Conservation (phyloP, 306 rosid species). For the Quercus gilva region DNA sequence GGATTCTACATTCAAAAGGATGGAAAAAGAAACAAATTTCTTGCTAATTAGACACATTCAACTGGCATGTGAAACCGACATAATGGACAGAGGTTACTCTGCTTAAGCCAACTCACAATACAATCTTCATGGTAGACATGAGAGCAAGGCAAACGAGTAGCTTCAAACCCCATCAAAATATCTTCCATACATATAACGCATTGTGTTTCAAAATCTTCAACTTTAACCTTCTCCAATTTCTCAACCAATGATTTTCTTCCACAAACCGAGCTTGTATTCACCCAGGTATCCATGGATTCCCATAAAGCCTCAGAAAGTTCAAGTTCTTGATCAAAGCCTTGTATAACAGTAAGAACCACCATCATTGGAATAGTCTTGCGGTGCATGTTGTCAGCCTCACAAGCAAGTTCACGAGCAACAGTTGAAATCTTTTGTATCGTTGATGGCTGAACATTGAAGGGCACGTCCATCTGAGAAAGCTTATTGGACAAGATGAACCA, state of each 20-base stretch:
- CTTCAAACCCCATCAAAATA: slow-evolving; percentile 4
- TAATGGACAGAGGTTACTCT: background rate
- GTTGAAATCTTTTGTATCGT: slow-evolving; percentile 1
- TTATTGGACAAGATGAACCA: background rate
- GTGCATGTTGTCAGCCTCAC: background rate
- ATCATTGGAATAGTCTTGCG: slow-evolving; percentile 6
- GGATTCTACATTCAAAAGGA: background rate
- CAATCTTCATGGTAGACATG: slow-evolving; percentile 12
- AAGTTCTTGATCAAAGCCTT: background rate
- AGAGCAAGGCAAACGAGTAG: slow-evolving; percentile 3
- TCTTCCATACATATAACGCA: slow-evolving; percentile 13
- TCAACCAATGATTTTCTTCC: background rate
- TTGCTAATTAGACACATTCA: background rate
- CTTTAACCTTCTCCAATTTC: slow-evolving; percentile 5
- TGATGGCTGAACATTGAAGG: background rate
- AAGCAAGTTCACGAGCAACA: background rate
- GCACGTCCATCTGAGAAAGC: slow-evolving; percentile 4
- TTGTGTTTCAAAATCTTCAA: background rate
- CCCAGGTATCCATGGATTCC: no score
- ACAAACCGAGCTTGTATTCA: background rate
- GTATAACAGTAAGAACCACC: background rate
- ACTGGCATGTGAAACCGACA: slow-evolving; percentile 4
- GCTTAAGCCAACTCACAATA: background rate
- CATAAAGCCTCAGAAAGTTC: background rate
- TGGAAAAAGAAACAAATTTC: background rate